These are phyloP conservation scores for Pelargonium cotyledonis DNA, from an alignment of 441 rosid species.

Conservation along the genomic window DNA sequence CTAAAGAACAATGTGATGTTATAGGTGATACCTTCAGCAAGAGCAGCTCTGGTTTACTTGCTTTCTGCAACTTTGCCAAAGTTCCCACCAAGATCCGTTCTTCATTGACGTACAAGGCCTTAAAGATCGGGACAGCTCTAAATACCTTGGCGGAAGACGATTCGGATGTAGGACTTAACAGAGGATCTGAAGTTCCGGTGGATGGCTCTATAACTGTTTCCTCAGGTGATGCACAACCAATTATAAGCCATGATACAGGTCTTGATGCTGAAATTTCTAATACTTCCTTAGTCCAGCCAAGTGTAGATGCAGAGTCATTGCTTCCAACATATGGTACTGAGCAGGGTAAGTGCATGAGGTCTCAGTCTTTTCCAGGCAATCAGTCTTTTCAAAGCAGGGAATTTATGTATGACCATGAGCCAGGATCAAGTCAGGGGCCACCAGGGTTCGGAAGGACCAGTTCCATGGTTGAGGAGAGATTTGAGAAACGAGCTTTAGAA, in stretches of 20 bases:
- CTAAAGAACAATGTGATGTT: constrained; percentile 23
- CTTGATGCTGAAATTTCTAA: constrained; percentile 36
- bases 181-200: constrained; percentile 29
- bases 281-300: constrained; percentile 23
- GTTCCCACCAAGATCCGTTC: constrained; percentile 83
- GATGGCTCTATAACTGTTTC: constrained; percentile 30
- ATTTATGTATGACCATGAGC: constrained; percentile 34
- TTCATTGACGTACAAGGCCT: constrained; percentile 43
- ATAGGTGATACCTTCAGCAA: constrained; percentile 37
- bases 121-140: constrained; percentile 37
- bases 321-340: constrained; percentile 31
- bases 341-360: constrained; percentile 45
- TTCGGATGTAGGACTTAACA: constrained; percentile 31
- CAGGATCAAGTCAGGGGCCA: constrained; percentile 33
- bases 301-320: constrained; percentile 31
- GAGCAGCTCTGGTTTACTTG: constrained; percentile 48
- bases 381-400: constrained; percentile 13
- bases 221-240: constrained; percentile 23
- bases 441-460: constrained; percentile 41
- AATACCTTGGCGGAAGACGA: constrained; percentile 34
- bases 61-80: constrained; percentile 69
- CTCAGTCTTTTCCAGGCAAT: constrained; percentile 55
- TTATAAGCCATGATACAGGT: constrained; percentile 26
- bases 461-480: constrained; percentile 51
- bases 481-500: constrained; percentile 55